These are phyloP conservation scores for Pichia phayaonensis DNA, from an alignment of 805 yeast genomes.

Conservation along the genomic window DNA sequence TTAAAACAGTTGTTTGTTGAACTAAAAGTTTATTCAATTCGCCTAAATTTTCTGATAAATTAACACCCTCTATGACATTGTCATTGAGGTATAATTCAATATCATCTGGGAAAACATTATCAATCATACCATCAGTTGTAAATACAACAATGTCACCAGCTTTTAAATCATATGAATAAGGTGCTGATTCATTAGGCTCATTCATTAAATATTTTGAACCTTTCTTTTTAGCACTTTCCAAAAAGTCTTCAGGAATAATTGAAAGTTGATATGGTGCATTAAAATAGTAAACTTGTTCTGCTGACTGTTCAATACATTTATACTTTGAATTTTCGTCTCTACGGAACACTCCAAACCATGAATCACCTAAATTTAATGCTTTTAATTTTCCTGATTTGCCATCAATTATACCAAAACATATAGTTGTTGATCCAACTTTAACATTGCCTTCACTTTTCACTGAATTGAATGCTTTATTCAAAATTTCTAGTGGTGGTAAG, in stretches of 20 bases:
- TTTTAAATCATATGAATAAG: constrained; percentile 54
- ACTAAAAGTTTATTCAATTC: constrained; percentile 52
- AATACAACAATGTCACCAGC: constrained; percentile 72
- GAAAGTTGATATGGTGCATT: constrained; percentile 91
- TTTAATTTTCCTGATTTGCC: constrained; percentile 43
- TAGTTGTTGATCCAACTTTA: constrained; percentile 90
- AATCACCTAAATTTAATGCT: constrained; percentile 86
- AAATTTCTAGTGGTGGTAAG: constrained; percentile 39
- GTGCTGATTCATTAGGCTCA: constrained; percentile 61
- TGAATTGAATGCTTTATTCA: constrained; percentile 48
- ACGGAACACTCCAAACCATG: constrained; percentile 87
- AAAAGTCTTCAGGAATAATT: constrained; percentile 61
- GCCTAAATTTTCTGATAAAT: constrained; percentile 10
- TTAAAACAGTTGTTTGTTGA: constrained; percentile 54
- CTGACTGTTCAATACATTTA: constrained; percentile 55
- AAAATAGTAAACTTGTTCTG: constrained; percentile 76
- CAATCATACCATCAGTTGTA: constrained; percentile 92
- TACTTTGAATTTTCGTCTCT: constrained; percentile 17
- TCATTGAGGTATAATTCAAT: constrained; percentile 63
- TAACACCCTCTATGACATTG: constrained; percentile 23
- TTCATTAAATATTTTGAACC: constrained; percentile 65
- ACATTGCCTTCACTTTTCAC: constrained; percentile 51
- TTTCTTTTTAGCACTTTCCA: constrained; percentile 43
- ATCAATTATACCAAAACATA: constrained; percentile 70
- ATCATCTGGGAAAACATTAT: constrained; percentile 69